A percentile compares a stretch with the other conserved stretches of the same genome.
Conservation (phyloP, 1,284 basidiomycete genomes). For the Tausonia pullulans region DNA sequence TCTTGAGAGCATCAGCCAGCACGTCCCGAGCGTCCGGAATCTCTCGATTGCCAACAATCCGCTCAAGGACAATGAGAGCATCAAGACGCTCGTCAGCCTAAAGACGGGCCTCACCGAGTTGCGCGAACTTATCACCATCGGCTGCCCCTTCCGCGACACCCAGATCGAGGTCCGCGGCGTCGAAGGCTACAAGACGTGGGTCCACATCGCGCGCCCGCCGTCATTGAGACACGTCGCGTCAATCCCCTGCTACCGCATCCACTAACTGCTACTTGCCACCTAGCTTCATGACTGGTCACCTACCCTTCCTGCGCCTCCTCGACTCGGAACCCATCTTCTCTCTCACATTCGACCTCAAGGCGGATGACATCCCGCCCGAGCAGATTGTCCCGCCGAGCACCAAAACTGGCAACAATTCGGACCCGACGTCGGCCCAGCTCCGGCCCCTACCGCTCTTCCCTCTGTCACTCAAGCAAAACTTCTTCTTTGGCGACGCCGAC, state of each 20-base stretch:
- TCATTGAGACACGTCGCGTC: background rate
- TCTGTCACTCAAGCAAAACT: slow-evolving; percentile 3
- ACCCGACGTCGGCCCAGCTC: background rate
- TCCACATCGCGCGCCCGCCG: background rate
- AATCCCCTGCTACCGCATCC: background rate
- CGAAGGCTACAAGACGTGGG: slow-evolving; percentile 15
- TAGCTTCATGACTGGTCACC: slow-evolving; percentile 11
- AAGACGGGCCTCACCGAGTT: slow-evolving; percentile 13
- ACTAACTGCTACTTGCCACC: background rate
- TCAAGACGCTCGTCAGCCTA: slow-evolving; percentile 13
- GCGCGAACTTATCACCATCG: slow-evolving; percentile 9
- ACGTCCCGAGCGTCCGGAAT: slow-evolving; percentile 11
- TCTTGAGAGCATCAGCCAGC: slow-evolving; percentile 6
- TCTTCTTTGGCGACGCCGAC: slow-evolving; percentile 22
- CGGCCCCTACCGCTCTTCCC: slow-evolving; percentile 17
- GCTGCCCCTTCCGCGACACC: slow-evolving; percentile 10
- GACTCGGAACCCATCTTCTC: slow-evolving; percentile 17
- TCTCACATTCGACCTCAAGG: slow-evolving; percentile 11
- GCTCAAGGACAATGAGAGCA: background rate
- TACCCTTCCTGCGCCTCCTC: slow-evolving; percentile 14
- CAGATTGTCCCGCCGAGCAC: background rate
- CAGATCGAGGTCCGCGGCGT: slow-evolving; percentile 3
- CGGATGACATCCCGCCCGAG: slow-evolving; percentile 5
- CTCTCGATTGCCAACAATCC: slow-evolving; percentile 16
- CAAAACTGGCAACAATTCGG: slow-evolving; percentile 7